phyloP scores from a whole-genome alignment of 345 rosid genomes.

The Eucalyptus cloeziana region DNA sequence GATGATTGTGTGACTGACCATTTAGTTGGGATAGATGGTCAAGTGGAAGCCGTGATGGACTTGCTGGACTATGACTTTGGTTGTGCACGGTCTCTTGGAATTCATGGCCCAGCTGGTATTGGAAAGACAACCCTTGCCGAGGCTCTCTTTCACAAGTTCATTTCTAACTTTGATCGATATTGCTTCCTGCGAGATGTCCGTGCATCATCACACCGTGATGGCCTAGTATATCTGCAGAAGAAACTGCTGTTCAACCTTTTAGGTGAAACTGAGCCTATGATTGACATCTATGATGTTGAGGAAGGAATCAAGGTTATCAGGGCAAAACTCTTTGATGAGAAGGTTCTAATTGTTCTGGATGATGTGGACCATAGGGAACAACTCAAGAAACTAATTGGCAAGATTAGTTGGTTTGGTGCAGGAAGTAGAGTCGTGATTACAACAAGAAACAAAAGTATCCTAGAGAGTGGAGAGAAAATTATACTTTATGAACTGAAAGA shows the following conservation, averaged over 20 bases:
- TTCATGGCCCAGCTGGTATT: not conserved
- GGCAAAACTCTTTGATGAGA: no score
- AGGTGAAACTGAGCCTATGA: not conserved
- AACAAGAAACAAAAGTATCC: not conserved
- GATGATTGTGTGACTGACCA: not conserved
- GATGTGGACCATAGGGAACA: not conserved
- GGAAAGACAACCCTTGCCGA: not conserved
- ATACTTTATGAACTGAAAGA: not conserved
- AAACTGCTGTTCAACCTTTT: not conserved
- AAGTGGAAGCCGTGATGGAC: not conserved
- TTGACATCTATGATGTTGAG: fast-evolving
- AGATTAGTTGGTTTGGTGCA: not conserved
- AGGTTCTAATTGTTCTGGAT: not conserved
- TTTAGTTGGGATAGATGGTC: not conserved
- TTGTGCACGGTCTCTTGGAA: not conserved
- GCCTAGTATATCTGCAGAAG: not conserved
- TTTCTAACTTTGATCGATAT: not conserved
- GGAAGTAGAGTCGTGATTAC: not conserved
- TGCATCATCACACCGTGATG: not conserved
- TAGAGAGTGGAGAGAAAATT: not conserved
- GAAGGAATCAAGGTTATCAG: not conserved
- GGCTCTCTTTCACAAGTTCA: not conserved
- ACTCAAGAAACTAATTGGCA: not conserved
- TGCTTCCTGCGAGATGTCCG: not conserved
- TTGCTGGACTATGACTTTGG: not conserved